phyloP scores from a whole-genome alignment of 805 yeast genomes.

The Lipomyces sp. region DNA sequence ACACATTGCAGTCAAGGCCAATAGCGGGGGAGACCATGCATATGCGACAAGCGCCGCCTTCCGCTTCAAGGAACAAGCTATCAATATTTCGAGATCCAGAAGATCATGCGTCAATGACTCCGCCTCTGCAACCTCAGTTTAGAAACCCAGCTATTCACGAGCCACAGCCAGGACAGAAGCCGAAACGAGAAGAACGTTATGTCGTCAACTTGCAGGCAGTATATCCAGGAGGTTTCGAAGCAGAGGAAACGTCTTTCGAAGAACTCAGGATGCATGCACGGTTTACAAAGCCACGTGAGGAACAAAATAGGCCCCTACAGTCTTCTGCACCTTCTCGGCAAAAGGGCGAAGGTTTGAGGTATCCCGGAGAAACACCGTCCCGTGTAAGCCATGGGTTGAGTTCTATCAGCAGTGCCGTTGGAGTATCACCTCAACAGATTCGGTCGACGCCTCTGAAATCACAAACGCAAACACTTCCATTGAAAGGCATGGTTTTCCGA shows the following conservation, averaged over 20 bases:
- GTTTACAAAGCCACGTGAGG: constrained; percentile 32
- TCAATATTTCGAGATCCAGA: constrained; percentile 26
- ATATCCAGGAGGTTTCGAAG: constrained; percentile 33
- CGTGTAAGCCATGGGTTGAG: too few species aligned
- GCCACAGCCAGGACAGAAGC: constrained; percentile 13
- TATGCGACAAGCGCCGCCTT: constrained; percentile 17
- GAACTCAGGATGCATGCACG: constrained; percentile 61
- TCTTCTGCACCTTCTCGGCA: too few species aligned
- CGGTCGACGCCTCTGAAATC: too few species aligned
- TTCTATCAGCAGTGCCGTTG: too few species aligned
- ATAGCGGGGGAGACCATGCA: constrained; percentile 58
- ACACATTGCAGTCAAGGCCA: constrained; percentile 49
- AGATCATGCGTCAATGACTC: neutral
- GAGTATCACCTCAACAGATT: too few species aligned
- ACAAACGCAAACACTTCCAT: too few species aligned
- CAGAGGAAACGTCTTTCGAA: constrained; percentile 59
- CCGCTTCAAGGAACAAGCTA: constrained; percentile 19
- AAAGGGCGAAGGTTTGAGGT: too few species aligned
- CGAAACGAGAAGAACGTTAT: constrained; percentile 30
- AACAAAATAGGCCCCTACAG: too few species aligned
- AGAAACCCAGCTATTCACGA: too few species aligned
- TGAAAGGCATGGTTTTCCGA: neutral
- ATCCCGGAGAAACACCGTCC: too few species aligned
- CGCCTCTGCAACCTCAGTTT: neutral
- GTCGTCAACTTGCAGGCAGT: constrained; percentile 27